Evolutionary conservation across 305 asterid genomes (phyloP).

Genomic region (Vinca major): DNA sequence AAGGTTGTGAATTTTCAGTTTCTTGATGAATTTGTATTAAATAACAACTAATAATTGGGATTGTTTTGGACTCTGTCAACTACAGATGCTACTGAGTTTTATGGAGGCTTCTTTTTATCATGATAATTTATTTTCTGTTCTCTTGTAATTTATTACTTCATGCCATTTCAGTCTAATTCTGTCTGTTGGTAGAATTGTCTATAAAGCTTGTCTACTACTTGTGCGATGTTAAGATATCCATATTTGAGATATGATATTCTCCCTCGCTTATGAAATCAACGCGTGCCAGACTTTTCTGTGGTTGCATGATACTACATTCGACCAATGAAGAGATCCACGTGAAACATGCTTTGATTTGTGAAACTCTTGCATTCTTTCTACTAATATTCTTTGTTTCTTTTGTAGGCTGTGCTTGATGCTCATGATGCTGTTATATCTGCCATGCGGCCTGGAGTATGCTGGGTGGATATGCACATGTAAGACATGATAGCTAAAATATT

Average conservation of each 20-base stretch:
- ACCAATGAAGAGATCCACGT: not conserved
- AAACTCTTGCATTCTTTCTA: slow-evolving; percentile 6
- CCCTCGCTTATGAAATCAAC: not conserved
- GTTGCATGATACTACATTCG: not conserved
- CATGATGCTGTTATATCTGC: slow-evolving; percentile 88
- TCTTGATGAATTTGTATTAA: not conserved
- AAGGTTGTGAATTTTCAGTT: not conserved
- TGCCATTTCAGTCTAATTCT: not conserved
- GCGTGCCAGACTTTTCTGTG: not conserved
- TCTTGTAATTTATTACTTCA: not conserved
- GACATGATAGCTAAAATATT: slow-evolving; percentile 20
- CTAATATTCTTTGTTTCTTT: slow-evolving; percentile 14
- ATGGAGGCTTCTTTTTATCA: not conserved
- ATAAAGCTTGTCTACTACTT: not conserved
- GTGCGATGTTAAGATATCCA: not conserved
- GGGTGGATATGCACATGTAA: slow-evolving; percentile 96
- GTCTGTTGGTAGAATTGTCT: not conserved
- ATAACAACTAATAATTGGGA: not conserved
- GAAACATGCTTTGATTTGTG: not conserved
- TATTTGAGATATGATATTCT: not conserved
- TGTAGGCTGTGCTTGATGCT: slow-evolving; percentile 91
- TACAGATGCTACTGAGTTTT: not conserved
- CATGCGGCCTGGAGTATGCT: slow-evolving; percentile 80
- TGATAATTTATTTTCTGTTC: not conserved
- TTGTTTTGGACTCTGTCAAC: not conserved